Evolutionary conservation across 257 asterid species (phyloP).

Genomic region (Handroanthus guayacan): DNA sequence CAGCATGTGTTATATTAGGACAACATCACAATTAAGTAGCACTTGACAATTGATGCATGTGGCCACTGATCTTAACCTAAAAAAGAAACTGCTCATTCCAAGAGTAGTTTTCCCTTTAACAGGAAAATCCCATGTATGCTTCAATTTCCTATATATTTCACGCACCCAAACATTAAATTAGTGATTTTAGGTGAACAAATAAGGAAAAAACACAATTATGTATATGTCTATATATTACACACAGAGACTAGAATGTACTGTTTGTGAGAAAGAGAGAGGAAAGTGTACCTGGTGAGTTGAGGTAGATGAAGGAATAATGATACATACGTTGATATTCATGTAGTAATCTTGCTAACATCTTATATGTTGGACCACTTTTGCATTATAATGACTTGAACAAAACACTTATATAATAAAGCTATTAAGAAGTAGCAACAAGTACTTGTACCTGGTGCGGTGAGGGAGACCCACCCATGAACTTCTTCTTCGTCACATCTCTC

Average conservation of each 20-base stretch:
- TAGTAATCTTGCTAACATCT: conserved; percentile 22
- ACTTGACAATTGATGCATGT: conserved; percentile 10
- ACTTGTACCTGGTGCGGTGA: conserved; percentile 49
- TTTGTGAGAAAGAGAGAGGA: conserved; percentile 2
- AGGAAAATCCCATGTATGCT: conserved; percentile 6
- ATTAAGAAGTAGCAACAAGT: conserved; percentile 44
- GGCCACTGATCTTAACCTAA: conserved; percentile 24
- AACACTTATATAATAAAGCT: conserved; percentile 38
- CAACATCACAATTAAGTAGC: conserved; percentile 15
- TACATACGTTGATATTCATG: neutral
- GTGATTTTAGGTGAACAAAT: conserved; percentile 9
- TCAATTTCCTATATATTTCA: conserved; percentile 1
- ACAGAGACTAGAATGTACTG: neutral
- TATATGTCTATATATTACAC: neutral
- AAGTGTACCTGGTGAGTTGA: conserved; percentile 7
- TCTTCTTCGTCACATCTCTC: conserved; percentile 15
- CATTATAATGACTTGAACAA: conserved; percentile 33
- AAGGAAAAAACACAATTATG: neutral
- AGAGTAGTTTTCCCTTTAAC: conserved; percentile 21
- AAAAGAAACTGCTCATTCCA: conserved; percentile 5
- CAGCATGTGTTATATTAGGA: neutral
- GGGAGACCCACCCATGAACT: neutral
- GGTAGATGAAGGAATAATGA: conserved; percentile 15
- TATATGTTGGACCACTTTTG: conserved; percentile 51
- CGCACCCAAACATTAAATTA: conserved; percentile 18